A percentile compares a stretch with the other conserved stretches of the same genome.
Evolutionary conservation across 768 basidiomycete genomes (phyloP).

Genomic region (Lactarius psammicola): DNA sequence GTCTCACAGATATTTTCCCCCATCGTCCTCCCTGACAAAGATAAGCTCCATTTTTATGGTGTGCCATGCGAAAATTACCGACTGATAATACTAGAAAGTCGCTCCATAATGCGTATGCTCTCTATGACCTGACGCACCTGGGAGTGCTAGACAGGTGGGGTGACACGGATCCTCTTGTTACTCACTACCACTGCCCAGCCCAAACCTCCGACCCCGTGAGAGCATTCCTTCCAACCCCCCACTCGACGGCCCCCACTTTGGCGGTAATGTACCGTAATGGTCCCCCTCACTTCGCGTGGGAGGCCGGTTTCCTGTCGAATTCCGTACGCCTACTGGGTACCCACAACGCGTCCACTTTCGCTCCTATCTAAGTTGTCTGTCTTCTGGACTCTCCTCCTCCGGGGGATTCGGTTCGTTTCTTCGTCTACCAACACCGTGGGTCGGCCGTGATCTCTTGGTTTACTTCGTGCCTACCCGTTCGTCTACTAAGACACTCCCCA

Average conservation of each 20-base stretch:
- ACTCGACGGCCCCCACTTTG: neutral
- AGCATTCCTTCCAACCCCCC: too few species aligned
- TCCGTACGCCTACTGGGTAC: too few species aligned
- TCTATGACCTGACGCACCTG: neutral
- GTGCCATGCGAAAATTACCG: neutral
- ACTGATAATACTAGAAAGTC: too few species aligned
- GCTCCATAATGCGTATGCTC: neutral
- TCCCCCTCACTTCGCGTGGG: neutral
- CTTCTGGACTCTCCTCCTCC: too few species aligned
- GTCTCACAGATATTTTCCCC: neutral
- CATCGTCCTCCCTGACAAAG: too few species aligned
- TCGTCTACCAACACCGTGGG: too few species aligned
- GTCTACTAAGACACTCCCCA: neutral
- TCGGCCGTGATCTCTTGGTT: too few species aligned
- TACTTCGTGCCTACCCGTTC: too few species aligned
- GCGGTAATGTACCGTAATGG: neutral
- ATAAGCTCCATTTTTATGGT: neutral
- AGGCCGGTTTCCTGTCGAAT: neutral
- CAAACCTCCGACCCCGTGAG: neutral
- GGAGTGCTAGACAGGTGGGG: neutral
- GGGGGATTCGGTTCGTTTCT: too few species aligned
- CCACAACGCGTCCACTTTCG: neutral
- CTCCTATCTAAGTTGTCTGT: too few species aligned
- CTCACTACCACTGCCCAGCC: neutral
- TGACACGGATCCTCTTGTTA: neutral